Evolutionary conservation across 495 filamentous ascomycete genomes (phyloP), one percentile per base, ranked within the genome.

Genomic region (Hypoxylon crocopeplum): DNA sequence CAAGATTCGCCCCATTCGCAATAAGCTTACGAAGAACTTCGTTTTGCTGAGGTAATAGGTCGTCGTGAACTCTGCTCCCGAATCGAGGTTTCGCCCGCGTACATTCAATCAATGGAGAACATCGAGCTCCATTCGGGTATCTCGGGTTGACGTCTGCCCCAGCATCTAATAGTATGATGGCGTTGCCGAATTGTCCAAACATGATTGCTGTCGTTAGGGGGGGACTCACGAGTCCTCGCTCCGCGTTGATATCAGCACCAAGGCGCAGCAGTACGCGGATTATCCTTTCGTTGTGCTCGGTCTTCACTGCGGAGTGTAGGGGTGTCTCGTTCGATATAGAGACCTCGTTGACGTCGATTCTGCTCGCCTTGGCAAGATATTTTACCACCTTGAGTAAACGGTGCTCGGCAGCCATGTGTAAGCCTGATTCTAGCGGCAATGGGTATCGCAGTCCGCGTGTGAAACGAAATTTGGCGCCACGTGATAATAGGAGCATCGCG

Each of bases 201-300:
- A 0, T 3, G 10, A 61, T 38, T 2, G 58, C 50, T 13, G 0
- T n/a, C 7, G 24, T 25, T 8, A 61, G 29, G 33, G 58, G 58
- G 25, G 21, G 19, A 27, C 24, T 8, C 11, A 24, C 8, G 1
- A 2, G 2, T 15, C 3, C 0, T 1, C 11, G 12, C 3, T 38
- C 47, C 11, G 32, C 19, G 7, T 56, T 37, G n/a, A 44, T 36
- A 10, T 46, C 39, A 20, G 59, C 59, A 41, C 59, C 59, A 15
- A 56, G 51, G 8, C 46, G 19, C 8, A 56, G 17, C 8, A 62
- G 3, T 13, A 11, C 25, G 13, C 40, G 13, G 22, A 56, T 51
- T 10, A 22, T 45, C 21, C 15, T 7, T 8, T 5, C 6, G 20
- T 51, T 56, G 12, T 47, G 2, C 11, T 2, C 3, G 0, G 15